These are phyloP conservation scores for Auriscalpium microsporum DNA, from an alignment of 768 basidiomycete genomes.

Conservation along the genomic window DNA sequence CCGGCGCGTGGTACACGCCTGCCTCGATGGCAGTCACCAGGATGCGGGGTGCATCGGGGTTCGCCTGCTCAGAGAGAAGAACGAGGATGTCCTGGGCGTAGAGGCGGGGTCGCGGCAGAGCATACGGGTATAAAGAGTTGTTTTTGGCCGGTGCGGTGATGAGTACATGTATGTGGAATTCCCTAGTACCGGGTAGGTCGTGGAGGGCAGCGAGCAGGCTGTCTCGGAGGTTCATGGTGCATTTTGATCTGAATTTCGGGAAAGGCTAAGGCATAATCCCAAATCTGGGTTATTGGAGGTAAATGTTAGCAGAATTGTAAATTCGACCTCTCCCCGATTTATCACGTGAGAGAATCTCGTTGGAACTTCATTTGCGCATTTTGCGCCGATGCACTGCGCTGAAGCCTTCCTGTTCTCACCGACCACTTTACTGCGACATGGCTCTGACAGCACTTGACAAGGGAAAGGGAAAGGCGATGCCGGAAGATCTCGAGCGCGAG, in stretches of 20 bases:
- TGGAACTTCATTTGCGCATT: no score
- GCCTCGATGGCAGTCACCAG: slow-evolving; percentile 79
- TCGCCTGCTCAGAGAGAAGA: slow-evolving; percentile 57
- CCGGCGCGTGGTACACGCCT: slow-evolving; percentile 62
- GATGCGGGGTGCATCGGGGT: slow-evolving; percentile 41
- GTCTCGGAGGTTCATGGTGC: slow-evolving; percentile 46
- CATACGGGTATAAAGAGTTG: slow-evolving; percentile 66
- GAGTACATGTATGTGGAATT: slow-evolving; percentile 71
- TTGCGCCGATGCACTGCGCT: no score
- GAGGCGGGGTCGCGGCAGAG: slow-evolving; percentile 52
- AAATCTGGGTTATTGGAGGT: no score
- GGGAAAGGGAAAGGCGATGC: slow-evolving; percentile 37
- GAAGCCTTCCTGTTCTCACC: neutral
- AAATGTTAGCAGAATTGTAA: no score
- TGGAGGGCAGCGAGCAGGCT: slow-evolving; percentile 48
- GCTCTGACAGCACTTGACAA: slow-evolving; percentile 23
- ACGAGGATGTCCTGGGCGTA: slow-evolving; percentile 73
- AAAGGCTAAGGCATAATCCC: no score
- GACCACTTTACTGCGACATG: slow-evolving; percentile 1
- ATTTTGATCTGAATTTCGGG: no score
- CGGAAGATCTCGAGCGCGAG: neutral
- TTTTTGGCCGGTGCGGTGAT: slow-evolving; percentile 61
- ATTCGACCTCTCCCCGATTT: no score
- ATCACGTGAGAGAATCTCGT: no score
- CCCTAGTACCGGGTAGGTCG: slow-evolving; percentile 54